Base-by-base conservation (phyloP, 2,329 filamentous ascomycete species). In the Bipolaris cookei region DNA sequence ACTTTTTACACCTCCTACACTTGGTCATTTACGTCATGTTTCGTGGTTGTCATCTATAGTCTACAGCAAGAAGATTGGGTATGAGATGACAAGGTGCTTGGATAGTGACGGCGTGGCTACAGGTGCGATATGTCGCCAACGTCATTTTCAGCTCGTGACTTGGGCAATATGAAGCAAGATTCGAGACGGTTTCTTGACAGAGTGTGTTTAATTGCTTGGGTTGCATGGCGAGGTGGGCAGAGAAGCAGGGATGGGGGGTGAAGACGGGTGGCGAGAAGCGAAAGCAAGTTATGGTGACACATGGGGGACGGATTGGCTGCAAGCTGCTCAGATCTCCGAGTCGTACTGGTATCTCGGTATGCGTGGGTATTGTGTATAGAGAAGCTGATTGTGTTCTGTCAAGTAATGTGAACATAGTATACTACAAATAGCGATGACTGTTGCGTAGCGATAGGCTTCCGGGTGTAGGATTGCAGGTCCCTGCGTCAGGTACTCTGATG, bases 1-100 rank as follows among this genome's bases (percentile, higher is more conserved):
- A 51, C 16, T 39, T 43, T 35, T 28, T 4, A 30, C 25, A 8
- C 25, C 25, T 28, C 10, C 25, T 28, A 18, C 7, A 49, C 41
- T 30, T 16, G 34, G 3, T 30, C 32, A 54, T 37, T 56, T 71
- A 72, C 69, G 69, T 73, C 70, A 72, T 70, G 37, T 16, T 23
- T 46, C 30, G 48, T 43, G 28, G 42, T 52, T 61, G 45, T 56
- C 50, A 34, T 53, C 51, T 54, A 48, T 35, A 20, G 30, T 51
- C 46, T 28, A 48, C 43, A 48, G 52, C 48, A 58, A 56, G 48
- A 58, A 53, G 42, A 42, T 48, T 53, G 56, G 41, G 48, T 55
- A 35, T 48, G 48, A 48, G 37, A 46, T 55, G 51, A 43, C 54
- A 59, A 47, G 23, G 32, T 51, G 54, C 48, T 38, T 48, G 38